Percentiles rank a stretch among this genome's conserved stretches.
These are phyloP conservation scores for Claviceps humidiphila DNA, from an alignment of 2,329 filamentous ascomycete species.

Conservation along the genomic window DNA sequence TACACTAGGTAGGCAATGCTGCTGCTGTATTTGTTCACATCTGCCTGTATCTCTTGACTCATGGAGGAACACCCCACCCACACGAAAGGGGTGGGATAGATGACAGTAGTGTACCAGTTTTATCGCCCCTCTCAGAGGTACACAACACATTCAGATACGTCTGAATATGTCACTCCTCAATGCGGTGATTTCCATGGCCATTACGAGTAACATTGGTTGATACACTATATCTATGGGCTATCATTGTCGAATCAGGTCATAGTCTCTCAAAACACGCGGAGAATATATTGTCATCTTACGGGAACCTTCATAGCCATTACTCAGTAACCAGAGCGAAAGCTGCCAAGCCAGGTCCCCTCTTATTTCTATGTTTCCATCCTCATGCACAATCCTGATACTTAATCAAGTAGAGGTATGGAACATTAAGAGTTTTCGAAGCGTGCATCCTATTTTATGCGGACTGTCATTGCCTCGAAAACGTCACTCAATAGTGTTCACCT, in stretches of 20 bases:
- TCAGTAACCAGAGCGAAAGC: neutral
- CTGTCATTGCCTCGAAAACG: no score
- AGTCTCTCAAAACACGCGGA: neutral
- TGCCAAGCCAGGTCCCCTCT: neutral
- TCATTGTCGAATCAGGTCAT: neutral
- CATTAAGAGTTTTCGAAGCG: neutral
- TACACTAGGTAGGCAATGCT: no score
- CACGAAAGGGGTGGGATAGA: no score
- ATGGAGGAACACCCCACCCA: no score
- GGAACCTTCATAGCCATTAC: neutral
- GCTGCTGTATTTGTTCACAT: no score
- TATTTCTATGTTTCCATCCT: neutral
- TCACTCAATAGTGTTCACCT: constrained; percentile 10
- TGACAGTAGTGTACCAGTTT: no score
- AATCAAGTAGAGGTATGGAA: neutral
- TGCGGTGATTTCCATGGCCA: neutral
- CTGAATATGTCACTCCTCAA: no score
- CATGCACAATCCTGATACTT: no score
- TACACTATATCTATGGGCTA: neutral
- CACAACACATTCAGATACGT: no score
- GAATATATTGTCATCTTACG: neutral
- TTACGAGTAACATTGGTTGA: neutral
- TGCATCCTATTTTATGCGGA: neutral
- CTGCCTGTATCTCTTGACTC: no score
- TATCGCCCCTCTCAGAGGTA: no score